phyloP scores from a whole-genome alignment of 192 early-diverging fungal genomes.

The Backusella westeae region DNA sequence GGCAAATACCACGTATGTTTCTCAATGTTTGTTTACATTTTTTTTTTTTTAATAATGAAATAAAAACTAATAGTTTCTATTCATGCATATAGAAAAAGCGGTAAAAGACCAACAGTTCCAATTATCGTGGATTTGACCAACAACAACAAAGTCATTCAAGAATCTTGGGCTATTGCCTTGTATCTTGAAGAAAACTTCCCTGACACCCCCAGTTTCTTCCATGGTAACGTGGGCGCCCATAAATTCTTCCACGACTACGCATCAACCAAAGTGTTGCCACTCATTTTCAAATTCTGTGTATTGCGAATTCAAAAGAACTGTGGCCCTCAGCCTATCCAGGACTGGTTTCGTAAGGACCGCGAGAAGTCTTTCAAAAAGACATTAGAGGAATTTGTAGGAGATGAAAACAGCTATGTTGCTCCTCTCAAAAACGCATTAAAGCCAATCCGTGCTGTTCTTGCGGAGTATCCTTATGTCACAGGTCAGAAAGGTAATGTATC shows the following conservation, averaged over 20 bases:
- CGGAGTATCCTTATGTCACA: conserved; percentile 28
- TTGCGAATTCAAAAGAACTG: conserved; percentile 29
- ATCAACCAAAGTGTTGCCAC: conserved; percentile 23
- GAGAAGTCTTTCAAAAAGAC: conserved; percentile 37
- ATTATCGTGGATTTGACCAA: conserved; percentile 31
- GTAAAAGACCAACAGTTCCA: conserved; percentile 39
- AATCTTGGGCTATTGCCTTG: conserved; percentile 54
- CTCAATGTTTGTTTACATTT: background rate
- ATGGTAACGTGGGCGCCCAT: conserved; percentile 32
- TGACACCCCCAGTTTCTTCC: conserved; percentile 43
- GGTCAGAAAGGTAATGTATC: conserved; percentile 38
- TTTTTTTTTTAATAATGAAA: background rate
- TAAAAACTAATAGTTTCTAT: background rate
- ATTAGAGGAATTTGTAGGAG: conserved; percentile 32
- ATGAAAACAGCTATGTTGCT: conserved; percentile 16
- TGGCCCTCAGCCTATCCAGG: conserved; percentile 18
- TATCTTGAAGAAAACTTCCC: conserved; percentile 60
- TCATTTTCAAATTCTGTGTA: conserved; percentile 31
- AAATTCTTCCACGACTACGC: conserved; percentile 43
- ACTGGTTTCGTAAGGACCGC: conserved; percentile 38
- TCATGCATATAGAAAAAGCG: conserved; percentile 3
- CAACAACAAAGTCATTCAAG: conserved; percentile 35
- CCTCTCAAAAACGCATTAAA: conserved; percentile 30
- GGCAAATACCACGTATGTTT: conserved; percentile 13
- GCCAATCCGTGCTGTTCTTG: conserved; percentile 24